Percentiles rank a stretch among this genome's conserved stretches.
These are phyloP conservation scores for Ocimum tenuiflorum DNA, from an alignment of 257 asterid species.

Conservation along the genomic window DNA sequence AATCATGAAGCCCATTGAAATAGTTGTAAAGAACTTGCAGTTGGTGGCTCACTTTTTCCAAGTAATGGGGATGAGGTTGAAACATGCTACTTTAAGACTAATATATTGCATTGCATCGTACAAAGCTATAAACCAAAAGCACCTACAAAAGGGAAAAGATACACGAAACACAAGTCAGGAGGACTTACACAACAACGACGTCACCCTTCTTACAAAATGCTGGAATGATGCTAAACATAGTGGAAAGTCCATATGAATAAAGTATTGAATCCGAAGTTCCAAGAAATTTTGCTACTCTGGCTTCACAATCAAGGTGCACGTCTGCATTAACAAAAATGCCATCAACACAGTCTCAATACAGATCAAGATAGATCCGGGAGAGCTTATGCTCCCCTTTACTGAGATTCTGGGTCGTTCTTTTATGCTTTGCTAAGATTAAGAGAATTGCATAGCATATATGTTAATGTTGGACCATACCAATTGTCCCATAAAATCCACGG, in stretches of 20 bases:
- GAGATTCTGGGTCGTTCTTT: too few species aligned
- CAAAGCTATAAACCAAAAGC: neutral
- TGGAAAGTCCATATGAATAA: constrained; percentile 88
- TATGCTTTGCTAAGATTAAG: too few species aligned
- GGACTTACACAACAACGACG: constrained; percentile 74
- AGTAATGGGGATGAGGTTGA: too few species aligned
- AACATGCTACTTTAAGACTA: too few species aligned
- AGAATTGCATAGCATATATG: constrained; percentile 2
- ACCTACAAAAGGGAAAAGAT: neutral
- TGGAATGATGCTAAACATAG: constrained; percentile 96
- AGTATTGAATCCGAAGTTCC: constrained; percentile 93
- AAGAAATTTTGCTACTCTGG: constrained; percentile 81
- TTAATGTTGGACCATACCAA: constrained; percentile 45
- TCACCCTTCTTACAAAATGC: constrained; percentile 98
- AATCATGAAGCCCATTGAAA: neutral
- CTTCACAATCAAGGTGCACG: constrained; percentile 98
- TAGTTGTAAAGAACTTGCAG: constrained; percentile 10
- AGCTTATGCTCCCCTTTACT: too few species aligned
- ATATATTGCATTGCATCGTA: neutral
- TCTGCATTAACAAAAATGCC: constrained; percentile 36
- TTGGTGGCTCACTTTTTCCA: too few species aligned
- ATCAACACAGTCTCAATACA: neutral
- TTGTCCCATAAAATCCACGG: constrained; percentile 98
- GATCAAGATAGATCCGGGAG: constrained; percentile 9
- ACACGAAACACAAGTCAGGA: neutral